A percentile compares a stretch with the other conserved stretches of the same genome.
Evolutionary conservation across 257 asterid species (phyloP).

Genomic region (Petrea volubilis): DNA sequence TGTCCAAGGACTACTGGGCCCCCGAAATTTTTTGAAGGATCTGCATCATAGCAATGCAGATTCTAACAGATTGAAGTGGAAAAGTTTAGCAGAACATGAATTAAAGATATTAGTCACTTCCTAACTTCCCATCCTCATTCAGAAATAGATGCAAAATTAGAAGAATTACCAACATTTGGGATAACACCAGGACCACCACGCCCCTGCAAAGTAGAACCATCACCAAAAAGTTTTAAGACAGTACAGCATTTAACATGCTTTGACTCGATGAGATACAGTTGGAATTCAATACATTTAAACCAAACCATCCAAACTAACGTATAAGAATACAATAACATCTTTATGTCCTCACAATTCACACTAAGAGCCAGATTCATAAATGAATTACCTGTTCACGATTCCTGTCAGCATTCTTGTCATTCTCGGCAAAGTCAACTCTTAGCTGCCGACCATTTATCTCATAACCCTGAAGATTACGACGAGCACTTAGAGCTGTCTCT

Average conservation of each 20-base stretch:
- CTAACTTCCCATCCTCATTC: slow-evolving; percentile 1
- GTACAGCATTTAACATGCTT: neutral
- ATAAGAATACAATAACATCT: neutral
- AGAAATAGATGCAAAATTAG: slow-evolving; percentile 8
- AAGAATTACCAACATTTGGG: slow-evolving; percentile 54
- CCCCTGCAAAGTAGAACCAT: slow-evolving; percentile 60
- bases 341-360: slow-evolving; percentile 3
- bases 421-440: slow-evolving; percentile 96
- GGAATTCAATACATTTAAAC: neutral
- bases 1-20: slow-evolving; percentile 59
- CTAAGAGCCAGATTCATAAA: slow-evolving; percentile 6
- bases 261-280: neutral
- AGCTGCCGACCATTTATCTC: slow-evolving; percentile 93
- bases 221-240: neutral
- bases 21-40: slow-evolving; percentile 61
- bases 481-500: slow-evolving; percentile 95
- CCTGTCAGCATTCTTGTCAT: slow-evolving; percentile 80
- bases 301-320: neutral
- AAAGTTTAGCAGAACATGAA: neutral
- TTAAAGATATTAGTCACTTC: neutral
- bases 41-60: slow-evolving; percentile 34
- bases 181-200: slow-evolving; percentile 87
- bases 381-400: slow-evolving; percentile 72
- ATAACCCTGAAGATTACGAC: slow-evolving; percentile 89
- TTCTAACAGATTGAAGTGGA: neutral